Conservation (phyloP, 2,329 filamentous ascomycete genomes). For the Fusarium illudens region DNA sequence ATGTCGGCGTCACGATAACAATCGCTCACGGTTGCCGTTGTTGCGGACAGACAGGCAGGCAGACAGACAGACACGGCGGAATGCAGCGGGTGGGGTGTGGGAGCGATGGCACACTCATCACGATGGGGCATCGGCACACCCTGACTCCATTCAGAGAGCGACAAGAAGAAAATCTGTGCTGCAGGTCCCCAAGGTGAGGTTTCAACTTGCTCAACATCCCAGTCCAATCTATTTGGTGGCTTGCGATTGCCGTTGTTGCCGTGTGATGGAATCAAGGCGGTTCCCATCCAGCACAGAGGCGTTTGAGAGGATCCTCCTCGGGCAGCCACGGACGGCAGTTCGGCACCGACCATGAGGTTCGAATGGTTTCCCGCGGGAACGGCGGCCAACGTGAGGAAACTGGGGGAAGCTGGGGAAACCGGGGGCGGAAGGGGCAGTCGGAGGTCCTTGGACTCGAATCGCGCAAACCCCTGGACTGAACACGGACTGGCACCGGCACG, state of each 20-base stretch:
- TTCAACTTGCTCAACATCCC: constrained; percentile 22
- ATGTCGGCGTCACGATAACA: constrained; percentile 20
- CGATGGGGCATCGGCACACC: constrained; percentile 8
- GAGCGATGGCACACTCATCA: constrained; percentile 12
- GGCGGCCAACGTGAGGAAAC: constrained; percentile 19
- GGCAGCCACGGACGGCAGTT: constrained; percentile 8
- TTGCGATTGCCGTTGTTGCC: constrained; percentile 25
- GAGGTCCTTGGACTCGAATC: constrained; percentile 6
- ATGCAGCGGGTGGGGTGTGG: constrained; percentile 22
- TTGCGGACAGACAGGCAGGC: no score
- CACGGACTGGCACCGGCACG: constrained; percentile 5
- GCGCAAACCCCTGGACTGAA: background rate
- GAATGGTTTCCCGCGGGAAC: constrained; percentile 16
- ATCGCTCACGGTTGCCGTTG: constrained; percentile 1
- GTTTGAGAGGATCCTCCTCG: background rate
- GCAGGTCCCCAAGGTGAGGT: constrained; percentile 27
- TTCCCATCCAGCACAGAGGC: background rate
- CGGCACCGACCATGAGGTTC: constrained; percentile 2
- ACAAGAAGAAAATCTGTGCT: constrained; percentile 27
- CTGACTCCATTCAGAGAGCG: constrained; percentile 1
- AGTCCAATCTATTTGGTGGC: constrained; percentile 5
- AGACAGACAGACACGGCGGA: constrained; percentile 14
- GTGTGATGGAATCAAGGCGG: background rate
- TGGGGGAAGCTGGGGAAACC: constrained; percentile 7
- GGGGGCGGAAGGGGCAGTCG: constrained; percentile 5